phyloP scores from a whole-genome alignment of 257 asterid genomes.

The Lycium ferocissimum region DNA sequence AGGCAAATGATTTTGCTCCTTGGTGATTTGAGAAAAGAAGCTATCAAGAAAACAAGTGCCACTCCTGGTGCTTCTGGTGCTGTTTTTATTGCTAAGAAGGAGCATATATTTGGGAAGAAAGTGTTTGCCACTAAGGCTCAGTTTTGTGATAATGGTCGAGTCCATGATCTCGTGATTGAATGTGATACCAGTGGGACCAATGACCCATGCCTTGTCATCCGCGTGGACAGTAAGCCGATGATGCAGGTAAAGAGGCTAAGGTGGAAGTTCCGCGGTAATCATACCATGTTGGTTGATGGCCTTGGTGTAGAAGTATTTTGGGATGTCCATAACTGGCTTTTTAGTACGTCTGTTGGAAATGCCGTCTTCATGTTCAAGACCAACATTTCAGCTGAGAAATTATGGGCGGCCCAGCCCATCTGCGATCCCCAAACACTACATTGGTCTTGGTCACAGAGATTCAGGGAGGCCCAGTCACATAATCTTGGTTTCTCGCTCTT shows the following conservation, averaged over 20 bases:
- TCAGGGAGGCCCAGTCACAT: conserved; percentile 44
- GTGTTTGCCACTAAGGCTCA: conserved; percentile 45
- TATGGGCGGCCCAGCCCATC: conserved; percentile 51
- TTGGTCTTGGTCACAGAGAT: conserved; percentile 54
- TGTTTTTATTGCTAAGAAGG: conserved; percentile 50
- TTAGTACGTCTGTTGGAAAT: conserved; percentile 41
- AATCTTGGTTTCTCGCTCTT: conserved; percentile 52
- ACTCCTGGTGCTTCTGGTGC: conserved; percentile 42
- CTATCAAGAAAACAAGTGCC: conserved; percentile 48
- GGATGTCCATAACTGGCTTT: conserved; percentile 62
- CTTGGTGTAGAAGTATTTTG: conserved; percentile 50
- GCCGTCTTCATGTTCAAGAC: conserved; percentile 62
- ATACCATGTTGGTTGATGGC: conserved; percentile 53
- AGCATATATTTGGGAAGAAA: conserved; percentile 55
- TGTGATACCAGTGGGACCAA: conserved; percentile 49
- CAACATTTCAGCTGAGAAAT: conserved; percentile 47
- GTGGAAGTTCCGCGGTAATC: conserved; percentile 62
- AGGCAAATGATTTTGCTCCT: conserved; percentile 49
- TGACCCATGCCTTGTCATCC: conserved; percentile 49
- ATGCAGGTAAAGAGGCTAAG: conserved; percentile 54
- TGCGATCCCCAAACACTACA: conserved; percentile 46
- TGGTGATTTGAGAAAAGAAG: conserved; percentile 57
- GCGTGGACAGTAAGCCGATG: conserved; percentile 49
- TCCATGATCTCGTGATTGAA: conserved; percentile 52
- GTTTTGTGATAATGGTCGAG: conserved; percentile 43